phyloP scores from a whole-genome alignment of 371 early-diverging fungal genomes.

The Nematocida displodere region DNA sequence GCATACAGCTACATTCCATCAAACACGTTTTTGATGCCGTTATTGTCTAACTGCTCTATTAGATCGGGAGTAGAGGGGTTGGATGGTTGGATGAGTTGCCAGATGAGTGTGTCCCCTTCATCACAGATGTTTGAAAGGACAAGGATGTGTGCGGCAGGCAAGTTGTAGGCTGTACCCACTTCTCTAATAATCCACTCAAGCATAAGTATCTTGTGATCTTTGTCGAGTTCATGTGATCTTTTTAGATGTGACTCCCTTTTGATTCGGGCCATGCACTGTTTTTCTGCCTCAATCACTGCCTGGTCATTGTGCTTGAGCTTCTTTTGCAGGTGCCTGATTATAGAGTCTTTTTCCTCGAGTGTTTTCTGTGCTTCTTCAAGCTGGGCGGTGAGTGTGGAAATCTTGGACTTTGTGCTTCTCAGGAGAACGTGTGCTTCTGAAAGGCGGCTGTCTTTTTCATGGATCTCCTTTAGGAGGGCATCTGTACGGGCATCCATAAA shows the following conservation, averaged over 20 bases:
- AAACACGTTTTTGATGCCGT: constrained; percentile 39
- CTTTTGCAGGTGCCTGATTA: background rate
- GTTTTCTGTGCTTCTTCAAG: background rate
- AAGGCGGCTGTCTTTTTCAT: constrained; percentile 26
- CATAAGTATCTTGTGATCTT: background rate
- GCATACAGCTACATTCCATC: no score
- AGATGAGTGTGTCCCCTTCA: constrained; percentile 15
- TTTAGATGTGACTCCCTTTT: background rate
- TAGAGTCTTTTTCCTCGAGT: background rate
- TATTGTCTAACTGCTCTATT: constrained; percentile 35
- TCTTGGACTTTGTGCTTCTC: background rate
- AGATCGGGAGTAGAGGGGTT: constrained; percentile 2
- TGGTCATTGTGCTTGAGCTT: background rate
- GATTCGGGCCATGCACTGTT: background rate
- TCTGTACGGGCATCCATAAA: constrained; percentile 9
- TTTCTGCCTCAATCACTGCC: background rate
- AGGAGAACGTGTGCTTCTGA: background rate
- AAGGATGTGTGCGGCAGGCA: constrained; percentile 23
- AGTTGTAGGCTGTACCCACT: background rate
- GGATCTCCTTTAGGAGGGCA: constrained; percentile 17
- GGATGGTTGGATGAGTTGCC: background rate
- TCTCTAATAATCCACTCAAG: constrained; percentile 42
- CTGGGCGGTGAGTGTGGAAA: background rate
- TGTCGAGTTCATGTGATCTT: background rate
- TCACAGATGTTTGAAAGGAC: constrained; percentile 26